Evolutionary conservation across 148 eudicot species (phyloP).

Genomic region (Silene latifolia): DNA sequence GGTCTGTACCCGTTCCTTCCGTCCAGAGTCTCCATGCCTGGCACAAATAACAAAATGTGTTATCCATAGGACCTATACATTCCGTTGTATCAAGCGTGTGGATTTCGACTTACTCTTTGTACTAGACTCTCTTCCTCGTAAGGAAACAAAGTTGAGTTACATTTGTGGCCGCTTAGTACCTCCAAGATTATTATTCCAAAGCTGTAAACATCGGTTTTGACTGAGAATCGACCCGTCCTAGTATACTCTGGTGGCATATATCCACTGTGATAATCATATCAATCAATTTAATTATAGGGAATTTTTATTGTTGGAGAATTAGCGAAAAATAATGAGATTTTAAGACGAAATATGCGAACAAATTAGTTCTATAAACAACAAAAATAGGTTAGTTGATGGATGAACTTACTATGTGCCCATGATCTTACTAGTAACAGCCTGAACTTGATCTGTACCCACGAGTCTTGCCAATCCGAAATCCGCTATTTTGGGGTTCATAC

Average conservation of each 20-base stretch:
- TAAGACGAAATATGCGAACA: too few species aligned
- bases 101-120: constrained; percentile 13
- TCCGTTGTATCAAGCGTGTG: neutral
- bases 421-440: constrained; percentile 19
- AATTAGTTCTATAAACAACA: too few species aligned
- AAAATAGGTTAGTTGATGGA: neutral
- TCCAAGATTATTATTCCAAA: constrained; percentile 20
- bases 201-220: constrained; percentile 23
- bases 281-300: too few species aligned
- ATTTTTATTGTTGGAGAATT: too few species aligned
- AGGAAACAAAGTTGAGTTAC: constrained; percentile 8
- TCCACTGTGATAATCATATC: too few species aligned
- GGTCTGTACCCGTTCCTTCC: constrained; percentile 9
- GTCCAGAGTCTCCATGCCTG: constrained; percentile 23
- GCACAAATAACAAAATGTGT: neutral
- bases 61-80: too few species aligned
- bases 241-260: constrained; percentile 25
- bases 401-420: constrained; percentile 21
- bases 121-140: constrained; percentile 9
- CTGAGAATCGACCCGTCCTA: constrained; percentile 15
- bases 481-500: constrained; percentile 30
- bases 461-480: constrained; percentile 34
- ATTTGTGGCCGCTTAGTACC: constrained; percentile 17
- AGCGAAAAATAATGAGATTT: too few species aligned
- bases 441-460: constrained; percentile 11